These are phyloP conservation scores for Syzygium malaccense DNA, from an alignment of 441 rosid species.

Conservation along the genomic window DNA sequence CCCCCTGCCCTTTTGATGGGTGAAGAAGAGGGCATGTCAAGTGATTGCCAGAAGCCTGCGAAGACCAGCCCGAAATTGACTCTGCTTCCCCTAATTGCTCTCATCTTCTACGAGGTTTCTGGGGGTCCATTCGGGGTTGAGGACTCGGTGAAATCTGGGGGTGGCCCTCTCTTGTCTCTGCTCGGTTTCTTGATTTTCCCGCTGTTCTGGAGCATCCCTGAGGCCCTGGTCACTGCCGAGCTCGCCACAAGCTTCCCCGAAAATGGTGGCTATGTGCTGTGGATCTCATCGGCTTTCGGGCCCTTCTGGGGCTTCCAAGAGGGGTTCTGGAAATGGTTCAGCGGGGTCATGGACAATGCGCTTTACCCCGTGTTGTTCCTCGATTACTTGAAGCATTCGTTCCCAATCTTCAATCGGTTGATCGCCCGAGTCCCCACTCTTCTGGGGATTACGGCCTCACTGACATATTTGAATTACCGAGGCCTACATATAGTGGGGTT, in stretches of 20 bases:
- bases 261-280: slow-evolving; percentile 87
- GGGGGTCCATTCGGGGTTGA: slow-evolving; percentile 98
- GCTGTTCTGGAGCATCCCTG: slow-evolving; percentile 86
- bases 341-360: slow-evolving; percentile 97
- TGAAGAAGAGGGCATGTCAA: slow-evolving; percentile 38
- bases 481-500: slow-evolving; percentile 84
- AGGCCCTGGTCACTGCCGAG: slow-evolving; percentile 90
- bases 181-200: slow-evolving; percentile 85
- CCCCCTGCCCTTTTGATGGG: slow-evolving; percentile 42
- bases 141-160: slow-evolving; percentile 81
- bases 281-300: slow-evolving; percentile 94
- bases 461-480: slow-evolving; percentile 85
- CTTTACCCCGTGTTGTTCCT: slow-evolving; percentile 84
- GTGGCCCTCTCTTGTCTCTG: slow-evolving; percentile 80
- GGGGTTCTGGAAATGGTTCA: slow-evolving; percentile 97
- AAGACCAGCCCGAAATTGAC: slow-evolving; percentile 61
- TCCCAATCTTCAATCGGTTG: slow-evolving; percentile 49
- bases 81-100: slow-evolving; percentile 66
- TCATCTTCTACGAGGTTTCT: slow-evolving; percentile 85
- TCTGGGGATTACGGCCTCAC: slow-evolving; percentile 57
- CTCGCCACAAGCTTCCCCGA: slow-evolving; percentile 92
- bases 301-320: slow-evolving; percentile 96
- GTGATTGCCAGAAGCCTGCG: slow-evolving; percentile 19
- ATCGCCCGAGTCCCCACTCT: slow-evolving; percentile 77
- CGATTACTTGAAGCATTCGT: slow-evolving; percentile 84